Evolutionary conservation across 202 grass and related monocot species (phyloP).

Genomic region (Panicum virgatum): DNA sequence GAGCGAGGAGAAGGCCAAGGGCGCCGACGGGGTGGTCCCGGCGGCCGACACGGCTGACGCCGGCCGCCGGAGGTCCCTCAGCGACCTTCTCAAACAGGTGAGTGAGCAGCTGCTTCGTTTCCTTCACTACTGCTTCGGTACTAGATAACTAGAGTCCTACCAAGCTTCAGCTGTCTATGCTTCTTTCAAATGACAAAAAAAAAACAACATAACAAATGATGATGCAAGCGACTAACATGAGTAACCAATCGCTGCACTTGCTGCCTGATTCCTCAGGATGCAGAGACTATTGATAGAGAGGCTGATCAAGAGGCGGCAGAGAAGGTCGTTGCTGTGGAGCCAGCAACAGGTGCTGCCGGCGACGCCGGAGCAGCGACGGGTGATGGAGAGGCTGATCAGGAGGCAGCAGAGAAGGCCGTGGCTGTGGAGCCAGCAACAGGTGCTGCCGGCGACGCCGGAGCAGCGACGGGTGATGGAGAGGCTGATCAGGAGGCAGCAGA

Average conservation of each 20-base stretch:
- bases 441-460: not conserved
- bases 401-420: not conserved
- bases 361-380: not conserved
- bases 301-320: not conserved
- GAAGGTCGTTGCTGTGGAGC: not conserved
- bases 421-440: not conserved
- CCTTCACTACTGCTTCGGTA: not conserved
- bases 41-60: slow-evolving; percentile 32
- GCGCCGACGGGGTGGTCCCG: not conserved
- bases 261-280: not conserved
- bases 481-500: not conserved
- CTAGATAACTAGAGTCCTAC: not conserved
- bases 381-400: not conserved
- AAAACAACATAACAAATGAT: not conserved
- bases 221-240: not conserved
- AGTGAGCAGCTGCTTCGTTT: not conserved
- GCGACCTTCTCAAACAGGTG: slow-evolving; percentile 59
- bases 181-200: not conserved
- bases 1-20: slow-evolving; percentile 2
- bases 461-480: not conserved
- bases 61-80: slow-evolving; percentile 54
- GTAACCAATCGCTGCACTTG: not conserved
- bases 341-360: not conserved
- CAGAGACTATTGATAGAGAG: not conserved
- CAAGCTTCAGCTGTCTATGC: not conserved